phyloP scores from a whole-genome alignment of 139 green algal genomes.

The Tetradesmus lagerheimii region DNA sequence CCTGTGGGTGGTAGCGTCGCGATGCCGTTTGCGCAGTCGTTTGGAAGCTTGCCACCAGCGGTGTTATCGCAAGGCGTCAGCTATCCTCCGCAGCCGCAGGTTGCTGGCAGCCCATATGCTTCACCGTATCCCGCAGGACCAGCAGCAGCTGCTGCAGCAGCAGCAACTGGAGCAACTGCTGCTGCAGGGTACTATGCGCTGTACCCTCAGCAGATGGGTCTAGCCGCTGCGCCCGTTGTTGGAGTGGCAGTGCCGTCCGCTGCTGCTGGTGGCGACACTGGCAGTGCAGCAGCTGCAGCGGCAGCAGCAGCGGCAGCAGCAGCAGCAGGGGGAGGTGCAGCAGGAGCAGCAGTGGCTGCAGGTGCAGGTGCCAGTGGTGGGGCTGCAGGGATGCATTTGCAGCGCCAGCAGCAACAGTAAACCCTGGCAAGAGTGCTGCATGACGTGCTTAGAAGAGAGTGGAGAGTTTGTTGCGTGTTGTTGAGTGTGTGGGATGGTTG shows the following conservation, averaged over 20 bases:
- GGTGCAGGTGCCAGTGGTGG: not conserved
- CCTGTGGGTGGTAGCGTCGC: not conserved
- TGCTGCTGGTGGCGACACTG: not conserved
- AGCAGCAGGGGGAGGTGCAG: not conserved
- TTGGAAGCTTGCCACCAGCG: not conserved
- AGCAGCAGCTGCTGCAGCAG: not conserved
- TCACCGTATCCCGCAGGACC: not conserved
- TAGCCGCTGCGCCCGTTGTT: conserved; percentile 5
- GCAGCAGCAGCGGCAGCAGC: not conserved
- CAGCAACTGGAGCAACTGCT: not conserved
- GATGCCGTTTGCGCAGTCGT: not conserved
- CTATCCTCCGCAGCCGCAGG: not conserved
- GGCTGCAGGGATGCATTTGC: not conserved
- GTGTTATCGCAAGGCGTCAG: not conserved
- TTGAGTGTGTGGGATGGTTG: too few species aligned
- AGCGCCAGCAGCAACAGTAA: not conserved
- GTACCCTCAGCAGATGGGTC: not conserved
- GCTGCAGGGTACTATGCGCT: not conserved
- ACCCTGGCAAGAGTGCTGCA: not conserved
- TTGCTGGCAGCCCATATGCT: not conserved
- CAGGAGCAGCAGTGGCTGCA: not conserved
- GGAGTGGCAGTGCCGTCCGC: not conserved
- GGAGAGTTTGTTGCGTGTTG: too few species aligned
- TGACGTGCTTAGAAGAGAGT: not conserved
- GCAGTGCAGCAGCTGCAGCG: not conserved